Base-by-base conservation (phyloP, 202 grass and related monocot species). In the Musa balbisiana region DNA sequence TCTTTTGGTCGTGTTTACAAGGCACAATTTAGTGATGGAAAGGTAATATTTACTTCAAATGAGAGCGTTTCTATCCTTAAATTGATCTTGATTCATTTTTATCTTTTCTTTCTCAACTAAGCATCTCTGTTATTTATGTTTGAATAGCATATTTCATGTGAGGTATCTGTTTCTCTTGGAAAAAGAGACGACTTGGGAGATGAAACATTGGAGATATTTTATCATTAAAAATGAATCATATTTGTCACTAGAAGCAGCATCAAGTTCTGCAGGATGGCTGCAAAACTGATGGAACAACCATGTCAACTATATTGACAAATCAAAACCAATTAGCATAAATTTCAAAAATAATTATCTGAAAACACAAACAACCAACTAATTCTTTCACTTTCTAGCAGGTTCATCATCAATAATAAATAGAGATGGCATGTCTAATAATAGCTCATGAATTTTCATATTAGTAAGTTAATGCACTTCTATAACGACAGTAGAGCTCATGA, bases 1-100 rank as follows among this genome's bases (percentile, higher is more conserved):
- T 93, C 85, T 0, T 87, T 88, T 62, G 88, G 94, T 6, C 85
- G 87, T 79, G 90, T 89, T 68, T 98, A 88, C 76, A 91, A 66
- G 79, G 94, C 90, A 73, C 82, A 91, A 70, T 85, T 93, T 75
- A 80, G 85, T 26, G 91, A 92, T 76, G 84, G 88, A 54, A 98
- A 93, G 90, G 94, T 93, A 73, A 62, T 23, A 55, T 72, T 66
- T 51, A 13, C 67, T 74, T 84, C 53, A 74, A 59, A 71, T 69
- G 21, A 11, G 58, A 76, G 16, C 4, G 51, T 74, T 13, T 80
- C 29, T 13, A 53, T 80, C 51, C 52, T 74, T 81, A 53, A 22
- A 29, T 12, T 16, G 16, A 1, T 20, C 11, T 78, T 43, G 8
- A 66, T 67, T 23, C n/a, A 13, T 20, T 56, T 54, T 55, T 53